Base-by-base conservation (phyloP, 148 eudicot genomes). In the Rheum nobile region DNA sequence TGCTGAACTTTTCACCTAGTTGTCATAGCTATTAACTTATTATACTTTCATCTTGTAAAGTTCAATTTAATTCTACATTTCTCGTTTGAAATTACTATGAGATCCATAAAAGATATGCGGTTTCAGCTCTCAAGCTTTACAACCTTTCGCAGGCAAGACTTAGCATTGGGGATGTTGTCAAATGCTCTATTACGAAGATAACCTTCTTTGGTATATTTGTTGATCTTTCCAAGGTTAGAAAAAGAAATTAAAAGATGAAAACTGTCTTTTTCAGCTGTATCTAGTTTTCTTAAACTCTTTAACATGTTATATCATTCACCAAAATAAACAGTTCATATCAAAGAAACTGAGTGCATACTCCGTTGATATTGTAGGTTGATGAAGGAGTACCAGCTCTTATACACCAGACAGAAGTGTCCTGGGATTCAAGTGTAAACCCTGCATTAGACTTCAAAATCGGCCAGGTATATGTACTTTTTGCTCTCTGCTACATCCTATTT, bases 381-480 rank as follows among this genome's bases (percentile, higher is more conserved):
- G 99, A 90, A 86, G 97, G 94, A 71, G 94, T 95, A 79, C 86
- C 92, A 69, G 97, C 97, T 67, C 79, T 95, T 39, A 90, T 95
- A 80, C 97, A 95, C 81, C 94, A 87, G 81, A 75, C 94, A 67
- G 99, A 95, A 86, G 91, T 95, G 39, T 88, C 99, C 2, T 95
- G 99, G 99, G 97, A 91, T 81, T 84, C 83, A 71, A 88, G 88
- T 71, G 84, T 91, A 70, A 87, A 95, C 80, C 90, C 89, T 74
- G 84, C 85, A 74, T 80, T 90, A n/a, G 89, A 78, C 79, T 88
- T 90, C 48, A 90, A 90, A 85, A 77, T 92, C 72, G 97, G 99
- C 52, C 96, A 91, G 99, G 99, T 90, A 84, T 31, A 31, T 24
- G 70, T 17, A 14, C 22, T 65, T 31, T 17, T 65, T 16, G 9